These are phyloP conservation scores for Trichoderma sp. DNA, from an alignment of 2,329 filamentous ascomycete species.

Conservation along the genomic window DNA sequence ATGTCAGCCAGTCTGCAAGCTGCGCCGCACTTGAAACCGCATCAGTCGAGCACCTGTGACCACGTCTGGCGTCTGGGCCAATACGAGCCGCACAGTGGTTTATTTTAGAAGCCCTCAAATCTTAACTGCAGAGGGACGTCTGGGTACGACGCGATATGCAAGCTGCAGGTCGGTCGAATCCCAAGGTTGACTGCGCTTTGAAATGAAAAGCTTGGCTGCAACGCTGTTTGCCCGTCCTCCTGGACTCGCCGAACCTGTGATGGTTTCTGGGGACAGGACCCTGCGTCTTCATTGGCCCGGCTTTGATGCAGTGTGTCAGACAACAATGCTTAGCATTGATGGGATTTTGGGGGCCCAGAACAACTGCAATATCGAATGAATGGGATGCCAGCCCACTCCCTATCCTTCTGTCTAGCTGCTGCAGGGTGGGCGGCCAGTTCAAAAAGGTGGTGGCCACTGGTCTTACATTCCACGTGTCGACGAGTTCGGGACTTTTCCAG, in stretches of 20 bases:
- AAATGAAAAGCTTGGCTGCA: background rate
- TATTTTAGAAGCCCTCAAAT: background rate
- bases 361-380: background rate
- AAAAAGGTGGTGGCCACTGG: background rate
- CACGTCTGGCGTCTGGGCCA: background rate
- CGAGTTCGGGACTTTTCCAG: background rate
- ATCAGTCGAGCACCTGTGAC: slow-evolving; percentile 4
- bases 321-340: background rate
- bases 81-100: background rate
- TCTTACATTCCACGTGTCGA: slow-evolving; percentile 18
- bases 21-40: slow-evolving; percentile 13
- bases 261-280: background rate
- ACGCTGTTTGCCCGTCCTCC: background rate
- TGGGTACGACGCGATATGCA: background rate
- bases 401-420: background rate
- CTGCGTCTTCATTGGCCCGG: background rate
- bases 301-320: slow-evolving; percentile 11
- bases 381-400: background rate
- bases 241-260: background rate
- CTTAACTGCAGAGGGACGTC: background rate
- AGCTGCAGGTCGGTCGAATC: background rate
- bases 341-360: background rate
- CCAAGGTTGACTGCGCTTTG: background rate
- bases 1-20: background rate
- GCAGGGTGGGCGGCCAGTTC: background rate